These are phyloP conservation scores for Nakazawaea populi DNA, from an alignment of 805 yeast genomes.

Conservation along the genomic window DNA sequence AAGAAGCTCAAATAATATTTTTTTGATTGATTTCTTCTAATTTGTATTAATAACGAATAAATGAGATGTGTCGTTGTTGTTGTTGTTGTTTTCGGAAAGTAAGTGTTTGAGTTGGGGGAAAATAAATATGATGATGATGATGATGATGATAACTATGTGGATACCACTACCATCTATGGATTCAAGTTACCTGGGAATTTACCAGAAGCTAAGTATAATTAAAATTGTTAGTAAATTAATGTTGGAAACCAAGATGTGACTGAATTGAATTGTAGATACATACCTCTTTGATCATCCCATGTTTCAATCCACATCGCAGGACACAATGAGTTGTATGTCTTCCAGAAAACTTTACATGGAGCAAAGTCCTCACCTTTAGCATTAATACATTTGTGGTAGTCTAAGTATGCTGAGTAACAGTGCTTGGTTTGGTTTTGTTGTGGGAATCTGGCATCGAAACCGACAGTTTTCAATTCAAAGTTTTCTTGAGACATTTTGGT, in stretches of 20 bases:
- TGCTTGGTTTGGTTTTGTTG: slow-evolving; percentile 96
- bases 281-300: slow-evolving; percentile 82
- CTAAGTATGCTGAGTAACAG: slow-evolving; percentile 97
- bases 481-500: slow-evolving; percentile 28
- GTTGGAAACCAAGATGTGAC: too few species aligned
- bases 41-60: background rate
- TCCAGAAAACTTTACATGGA: slow-evolving; percentile 93
- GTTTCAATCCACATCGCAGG: slow-evolving; percentile 80
- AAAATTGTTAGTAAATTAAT: background rate
- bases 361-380: slow-evolving; percentile 98
- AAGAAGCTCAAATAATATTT: too few species aligned
- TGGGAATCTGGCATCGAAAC: slow-evolving; percentile 93
- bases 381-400: slow-evolving; percentile 94
- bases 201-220: slow-evolving; percentile 14
- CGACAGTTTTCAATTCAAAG: slow-evolving; percentile 52
- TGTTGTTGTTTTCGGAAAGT: background rate
- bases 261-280: slow-evolving; percentile 12
- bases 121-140: background rate
- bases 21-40: too few species aligned
- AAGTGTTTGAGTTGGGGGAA: background rate
- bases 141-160: background rate
- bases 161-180: background rate
- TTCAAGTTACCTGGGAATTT: slow-evolving; percentile 33
- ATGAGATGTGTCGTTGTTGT: background rate
- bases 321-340: slow-evolving; percentile 81